Evolutionary conservation across 352 stramenopile species (phyloP).

Genomic region (Albugo candida): DNA sequence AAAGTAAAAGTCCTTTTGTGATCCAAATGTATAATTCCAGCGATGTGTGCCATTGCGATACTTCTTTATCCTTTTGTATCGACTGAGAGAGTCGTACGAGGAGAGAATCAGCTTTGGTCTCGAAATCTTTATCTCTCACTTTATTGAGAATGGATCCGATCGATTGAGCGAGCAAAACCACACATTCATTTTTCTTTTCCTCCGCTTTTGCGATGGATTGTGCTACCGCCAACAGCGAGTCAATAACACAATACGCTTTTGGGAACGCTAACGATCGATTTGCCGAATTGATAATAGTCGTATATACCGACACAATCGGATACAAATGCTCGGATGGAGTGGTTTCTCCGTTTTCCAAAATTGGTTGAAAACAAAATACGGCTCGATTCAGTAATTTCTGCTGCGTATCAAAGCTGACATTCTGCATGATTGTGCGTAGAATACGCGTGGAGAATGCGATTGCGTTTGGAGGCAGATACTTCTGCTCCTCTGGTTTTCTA

Average conservation of each 20-base stretch:
- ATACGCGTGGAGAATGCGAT: conserved; percentile 23
- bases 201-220: conserved; percentile 14
- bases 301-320: conserved; percentile 56
- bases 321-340: conserved; percentile 14
- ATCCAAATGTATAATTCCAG: conserved; percentile 76
- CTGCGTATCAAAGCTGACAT: conserved; percentile 34
- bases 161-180: conserved; percentile 45
- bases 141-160: conserved; percentile 77
- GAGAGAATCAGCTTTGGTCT: conserved; percentile 46
- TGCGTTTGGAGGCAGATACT: conserved; percentile 19
- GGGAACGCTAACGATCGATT: conserved; percentile 32
- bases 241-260: conserved; percentile 46
- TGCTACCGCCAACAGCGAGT: conserved; percentile 53
- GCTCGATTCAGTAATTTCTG: conserved; percentile 36
- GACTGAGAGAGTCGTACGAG: conserved; percentile 23
- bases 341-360: no score
- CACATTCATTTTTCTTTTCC: conserved; percentile 12
- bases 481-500: neutral
- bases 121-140: conserved; percentile 66
- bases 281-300: conserved; percentile 58
- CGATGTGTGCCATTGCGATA: conserved; percentile 28
- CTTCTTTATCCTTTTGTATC: conserved; percentile 31
- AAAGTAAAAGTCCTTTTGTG: conserved; percentile 61
- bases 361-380: no score
- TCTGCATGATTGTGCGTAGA: conserved; percentile 61